phyloP scores from a whole-genome alignment of 2,329 filamentous ascomycete species.

The Pseudomassariella vexata region DNA sequence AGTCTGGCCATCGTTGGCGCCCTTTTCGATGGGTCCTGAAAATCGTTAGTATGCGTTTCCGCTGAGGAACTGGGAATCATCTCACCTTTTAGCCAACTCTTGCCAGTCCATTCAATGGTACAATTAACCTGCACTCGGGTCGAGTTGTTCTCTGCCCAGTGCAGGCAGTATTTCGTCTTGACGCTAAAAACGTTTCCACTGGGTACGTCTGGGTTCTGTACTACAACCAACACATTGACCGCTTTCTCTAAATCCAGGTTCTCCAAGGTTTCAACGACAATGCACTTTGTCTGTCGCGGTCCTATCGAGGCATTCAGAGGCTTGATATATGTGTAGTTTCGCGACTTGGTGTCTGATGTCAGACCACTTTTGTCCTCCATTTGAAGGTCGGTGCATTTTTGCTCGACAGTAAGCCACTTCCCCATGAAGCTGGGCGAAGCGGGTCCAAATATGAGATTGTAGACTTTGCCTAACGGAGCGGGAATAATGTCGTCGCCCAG shows the following conservation, averaged over 20 bases:
- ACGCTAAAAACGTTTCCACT: conserved; percentile 86
- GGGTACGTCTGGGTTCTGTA: conserved; percentile 90
- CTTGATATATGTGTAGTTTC: conserved; percentile 85
- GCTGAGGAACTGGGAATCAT: conserved; percentile 3
- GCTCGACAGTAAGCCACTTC: conserved; percentile 79
- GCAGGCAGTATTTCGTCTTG: conserved; percentile 91
- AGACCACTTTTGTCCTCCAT: conserved; percentile 81
- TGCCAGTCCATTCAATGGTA: conserved; percentile 91
- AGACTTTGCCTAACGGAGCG: conserved; percentile 88
- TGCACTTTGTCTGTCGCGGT: conserved; percentile 90
- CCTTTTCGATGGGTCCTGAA: conserved; percentile 89
- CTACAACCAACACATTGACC: conserved; percentile 74
- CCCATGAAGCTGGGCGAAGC: conserved; percentile 75
- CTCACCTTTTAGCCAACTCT: conserved; percentile 95
- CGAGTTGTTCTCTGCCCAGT: conserved; percentile 81
- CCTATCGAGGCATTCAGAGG: conserved; percentile 79
- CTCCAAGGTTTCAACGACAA: conserved; percentile 81
- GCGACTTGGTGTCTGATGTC: conserved; percentile 65
- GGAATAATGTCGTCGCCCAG: conserved; percentile 81
- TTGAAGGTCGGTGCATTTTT: conserved; percentile 83
- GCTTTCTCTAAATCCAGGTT: conserved; percentile 80
- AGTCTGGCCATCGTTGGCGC: conserved; percentile 82
- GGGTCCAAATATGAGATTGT: conserved; percentile 79
- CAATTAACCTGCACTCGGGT: conserved; percentile 86
- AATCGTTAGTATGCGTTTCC: conserved; percentile 4